phyloP scores from a whole-genome alignment of 805 yeast genomes.

The Middelhovenomyces tepae region DNA sequence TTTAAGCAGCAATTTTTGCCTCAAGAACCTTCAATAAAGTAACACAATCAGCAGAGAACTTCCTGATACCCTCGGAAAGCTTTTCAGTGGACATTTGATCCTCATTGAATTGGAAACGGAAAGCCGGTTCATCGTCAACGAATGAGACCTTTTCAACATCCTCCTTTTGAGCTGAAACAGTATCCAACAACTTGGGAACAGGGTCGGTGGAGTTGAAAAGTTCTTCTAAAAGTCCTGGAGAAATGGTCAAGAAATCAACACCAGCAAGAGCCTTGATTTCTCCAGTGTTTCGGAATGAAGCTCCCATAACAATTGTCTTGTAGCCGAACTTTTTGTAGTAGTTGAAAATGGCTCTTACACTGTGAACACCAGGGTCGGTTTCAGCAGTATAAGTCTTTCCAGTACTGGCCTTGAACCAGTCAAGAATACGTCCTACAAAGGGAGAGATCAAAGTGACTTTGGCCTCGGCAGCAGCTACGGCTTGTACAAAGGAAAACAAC shows the following conservation, averaged over 20 bases:
- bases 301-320: constrained; percentile 99
- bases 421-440: constrained; percentile 97
- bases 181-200: constrained; percentile 76
- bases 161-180: constrained; percentile 46
- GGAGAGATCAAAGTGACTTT: constrained; percentile 93
- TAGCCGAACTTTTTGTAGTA: constrained; percentile 96
- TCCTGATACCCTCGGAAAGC: constrained; percentile 95
- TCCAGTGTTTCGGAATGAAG: constrained; percentile 95
- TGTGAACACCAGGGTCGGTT: constrained; percentile 91
- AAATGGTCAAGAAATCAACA: constrained; percentile 89
- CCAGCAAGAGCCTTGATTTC: constrained; percentile 97
- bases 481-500: constrained; percentile 91
- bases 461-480: constrained; percentile 99
- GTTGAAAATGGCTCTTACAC: constrained; percentile 85
- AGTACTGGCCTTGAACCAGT: constrained; percentile 93
- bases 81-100: constrained; percentile 99
- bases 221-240: constrained; percentile 88
- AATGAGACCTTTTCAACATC: constrained; percentile 64
- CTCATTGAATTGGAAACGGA: constrained; percentile 88
- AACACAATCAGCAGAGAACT: constrained; percentile 86
- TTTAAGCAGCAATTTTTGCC: constrained; percentile 6
- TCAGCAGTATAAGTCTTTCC: constrained; percentile 77
- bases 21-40: constrained; percentile 45
- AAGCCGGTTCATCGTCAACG: constrained; percentile 76
- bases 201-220: constrained; percentile 66